Evolutionary conservation across 2,329 filamentous ascomycete species (phyloP), one percentile per base, ranked within the genome.

Genomic region (Cyphellophora attinorum): DNA sequence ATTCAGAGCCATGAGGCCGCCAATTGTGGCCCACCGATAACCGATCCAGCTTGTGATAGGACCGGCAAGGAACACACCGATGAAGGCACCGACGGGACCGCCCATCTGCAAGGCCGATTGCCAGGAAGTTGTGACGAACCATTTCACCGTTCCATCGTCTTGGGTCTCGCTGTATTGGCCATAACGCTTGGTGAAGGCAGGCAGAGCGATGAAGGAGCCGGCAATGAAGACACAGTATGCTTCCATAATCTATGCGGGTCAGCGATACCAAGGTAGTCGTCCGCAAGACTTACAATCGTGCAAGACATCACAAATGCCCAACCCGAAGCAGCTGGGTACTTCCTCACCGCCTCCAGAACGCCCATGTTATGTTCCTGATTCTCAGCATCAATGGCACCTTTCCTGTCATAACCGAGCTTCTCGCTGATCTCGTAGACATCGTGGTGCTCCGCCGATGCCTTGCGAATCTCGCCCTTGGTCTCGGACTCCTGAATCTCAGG

Each of bases 221-320:
- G 70, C 74, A 14, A 79, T 57, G 60, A 79, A 77, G 41, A 78
- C 68, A 52, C 65, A 65, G 61, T 75, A 79, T 4, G 73, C 70
- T 52, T 78, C 74, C 74, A 79, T 78, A 46, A 76, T 73, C 73
- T 77, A 44, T 25, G n/a, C 8, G 8, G 21, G 21, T 25, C 21
- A 25, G 21, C 8, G 21, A 25, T 31, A 29, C 15, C 42, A 42
- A n/a, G 18, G 31, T 16, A n/a, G n/a, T n/a, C n/a, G 31, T 31
- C 13, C 11, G 21, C 31, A 11, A 8, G 37, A 42, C 69, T 60
- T 54, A 73, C 69, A 56, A 74, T 73, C 14, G 65, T 71, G 57
- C 52, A 71, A 31, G 64, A 73, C 53, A 74, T 67, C 51, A 71
- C 52, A 37, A 73, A 71, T 5, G 68, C 69, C 70, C 70, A 73